Percentiles rank a stretch among this genome's conserved stretches.
These are phyloP conservation scores for Penicillium corylophilum DNA, from an alignment of 2,329 filamentous ascomycete species.

Conservation along the genomic window DNA sequence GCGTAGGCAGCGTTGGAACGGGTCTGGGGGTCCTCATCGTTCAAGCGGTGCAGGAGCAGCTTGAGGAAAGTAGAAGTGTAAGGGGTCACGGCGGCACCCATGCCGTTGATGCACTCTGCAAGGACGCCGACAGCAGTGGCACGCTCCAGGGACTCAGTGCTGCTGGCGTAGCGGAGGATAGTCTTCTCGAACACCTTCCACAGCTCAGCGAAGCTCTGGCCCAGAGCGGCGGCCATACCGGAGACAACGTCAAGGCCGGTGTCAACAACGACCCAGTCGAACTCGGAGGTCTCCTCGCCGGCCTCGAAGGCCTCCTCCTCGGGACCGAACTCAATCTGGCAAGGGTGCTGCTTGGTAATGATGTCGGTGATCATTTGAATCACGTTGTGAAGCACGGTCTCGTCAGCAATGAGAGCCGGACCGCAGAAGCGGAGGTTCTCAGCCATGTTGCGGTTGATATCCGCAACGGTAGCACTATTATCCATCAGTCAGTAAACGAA, in stretches of 20 bases:
- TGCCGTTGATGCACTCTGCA: constrained; percentile 84
- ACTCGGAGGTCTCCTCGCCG: constrained; percentile 81
- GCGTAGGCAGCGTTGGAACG: constrained; percentile 96
- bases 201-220: constrained; percentile 75
- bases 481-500: constrained; percentile 44
- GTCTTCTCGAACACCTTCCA: constrained; percentile 97
- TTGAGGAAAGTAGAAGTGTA: constrained; percentile 76
- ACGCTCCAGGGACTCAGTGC: constrained; percentile 81
- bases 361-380: constrained; percentile 73
- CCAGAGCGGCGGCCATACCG: constrained; percentile 78
- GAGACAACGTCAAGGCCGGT: constrained; percentile 89
- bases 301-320: constrained; percentile 74
- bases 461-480: constrained; percentile 77
- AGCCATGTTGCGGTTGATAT: constrained; percentile 91
- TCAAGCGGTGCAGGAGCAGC: constrained; percentile 79
- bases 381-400: constrained; percentile 71
- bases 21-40: constrained; percentile 85
- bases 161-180: constrained; percentile 81
- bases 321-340: constrained; percentile 84
- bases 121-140: constrained; percentile 88
- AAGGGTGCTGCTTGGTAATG: constrained; percentile 86
- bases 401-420: constrained; percentile 75
- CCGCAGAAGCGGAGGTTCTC: constrained; percentile 89
- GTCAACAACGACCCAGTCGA: constrained; percentile 96
- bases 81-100: constrained; percentile 76